Percentiles rank a stretch among this genome's conserved stretches.
phyloP scores from a whole-genome alignment of 352 stramenopile genomes.

The Pythium aristosporum region DNA sequence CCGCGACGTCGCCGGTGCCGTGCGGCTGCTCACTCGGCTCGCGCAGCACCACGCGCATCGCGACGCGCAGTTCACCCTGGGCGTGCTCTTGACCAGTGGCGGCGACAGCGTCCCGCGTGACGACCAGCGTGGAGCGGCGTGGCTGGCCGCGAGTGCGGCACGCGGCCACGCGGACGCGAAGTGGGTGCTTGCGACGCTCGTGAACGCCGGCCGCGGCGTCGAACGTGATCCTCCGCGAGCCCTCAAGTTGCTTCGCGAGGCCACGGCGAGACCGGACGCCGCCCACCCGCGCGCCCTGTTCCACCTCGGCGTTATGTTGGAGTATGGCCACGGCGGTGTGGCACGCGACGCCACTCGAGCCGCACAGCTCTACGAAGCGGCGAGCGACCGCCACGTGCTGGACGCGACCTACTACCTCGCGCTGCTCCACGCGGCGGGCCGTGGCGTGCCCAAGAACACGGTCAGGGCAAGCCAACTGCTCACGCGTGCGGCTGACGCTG shows the following conservation, averaged over 20 bases:
- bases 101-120: constrained; percentile 3
- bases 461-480: constrained; percentile 35
- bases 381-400: constrained; percentile 27
- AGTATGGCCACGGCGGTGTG: constrained; percentile 28
- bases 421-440: constrained; percentile 43
- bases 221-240: constrained; percentile 7
- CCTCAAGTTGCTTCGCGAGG: constrained; percentile 16
- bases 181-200: constrained; percentile 28
- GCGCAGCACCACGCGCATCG: constrained; percentile 17
- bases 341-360: constrained; percentile 10
- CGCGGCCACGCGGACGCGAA: constrained; percentile 25
- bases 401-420: constrained; percentile 60
- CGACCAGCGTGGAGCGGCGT: constrained; percentile 17
- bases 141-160: constrained; percentile 22
- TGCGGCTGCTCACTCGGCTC: constrained; percentile 23
- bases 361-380: constrained; percentile 22
- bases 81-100: constrained; percentile 21
- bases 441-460: constrained; percentile 43
- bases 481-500: constrained; percentile 35
- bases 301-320: constrained; percentile 27
- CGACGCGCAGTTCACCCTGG: constrained; percentile 31
- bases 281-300: constrained; percentile 22
- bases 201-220: constrained; percentile 27
- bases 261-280: background rate
- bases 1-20: constrained; percentile 18